Percentiles rank a stretch among this genome's conserved stretches.
phyloP scores from a whole-genome alignment of 2,329 filamentous ascomycete genomes.

The Colletotrichum eremochloae region DNA sequence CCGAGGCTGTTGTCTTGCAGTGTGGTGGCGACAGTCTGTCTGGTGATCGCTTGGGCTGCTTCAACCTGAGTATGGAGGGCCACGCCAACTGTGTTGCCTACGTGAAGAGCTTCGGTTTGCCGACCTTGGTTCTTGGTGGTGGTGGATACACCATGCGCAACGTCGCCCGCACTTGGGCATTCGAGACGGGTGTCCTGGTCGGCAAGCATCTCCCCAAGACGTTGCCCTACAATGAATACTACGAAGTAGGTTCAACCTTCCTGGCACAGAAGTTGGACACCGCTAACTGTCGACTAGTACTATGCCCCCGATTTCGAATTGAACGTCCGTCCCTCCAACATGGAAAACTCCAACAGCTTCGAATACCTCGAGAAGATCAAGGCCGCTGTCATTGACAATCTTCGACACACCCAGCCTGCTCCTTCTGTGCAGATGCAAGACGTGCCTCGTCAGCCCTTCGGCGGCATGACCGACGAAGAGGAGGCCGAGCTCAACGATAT shows the following conservation, averaged over 20 bases:
- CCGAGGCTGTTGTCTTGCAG: conserved; percentile 93
- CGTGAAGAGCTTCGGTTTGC: conserved; percentile 86
- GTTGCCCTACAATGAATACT: conserved; percentile 98
- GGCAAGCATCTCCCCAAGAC: conserved; percentile 84
- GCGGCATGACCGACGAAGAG: conserved; percentile 75
- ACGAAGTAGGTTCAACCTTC: conserved; percentile 69
- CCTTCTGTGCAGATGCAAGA: conserved; percentile 95
- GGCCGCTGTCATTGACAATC: conserved; percentile 84
- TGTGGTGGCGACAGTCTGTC: conserved; percentile 96
- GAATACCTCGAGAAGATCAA: conserved; percentile 88
- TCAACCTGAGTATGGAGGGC: conserved; percentile 97
- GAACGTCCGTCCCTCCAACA: conserved; percentile 88
- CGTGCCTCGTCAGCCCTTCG: conserved; percentile 72
- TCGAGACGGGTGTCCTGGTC: conserved; percentile 92
- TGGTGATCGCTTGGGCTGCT: conserved; percentile 93
- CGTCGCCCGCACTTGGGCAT: conserved; percentile 96
- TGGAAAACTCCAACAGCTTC: conserved; percentile 90
- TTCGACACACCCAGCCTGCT: conserved; percentile 86
- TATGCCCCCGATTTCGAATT: conserved; percentile 93
- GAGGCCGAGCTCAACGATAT: conserved; percentile 75
- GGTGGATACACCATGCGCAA: conserved; percentile 98
- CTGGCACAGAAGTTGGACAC: neutral
- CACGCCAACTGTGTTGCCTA: conserved; percentile 95
- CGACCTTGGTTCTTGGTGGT: conserved; percentile 92
- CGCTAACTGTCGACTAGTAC: conserved; percentile 71